Percentiles rank a stretch among this genome's conserved stretches.
phyloP scores from a whole-genome alignment of 768 basidiomycete genomes.

The Porphyrellus cyaneotinctus region DNA sequence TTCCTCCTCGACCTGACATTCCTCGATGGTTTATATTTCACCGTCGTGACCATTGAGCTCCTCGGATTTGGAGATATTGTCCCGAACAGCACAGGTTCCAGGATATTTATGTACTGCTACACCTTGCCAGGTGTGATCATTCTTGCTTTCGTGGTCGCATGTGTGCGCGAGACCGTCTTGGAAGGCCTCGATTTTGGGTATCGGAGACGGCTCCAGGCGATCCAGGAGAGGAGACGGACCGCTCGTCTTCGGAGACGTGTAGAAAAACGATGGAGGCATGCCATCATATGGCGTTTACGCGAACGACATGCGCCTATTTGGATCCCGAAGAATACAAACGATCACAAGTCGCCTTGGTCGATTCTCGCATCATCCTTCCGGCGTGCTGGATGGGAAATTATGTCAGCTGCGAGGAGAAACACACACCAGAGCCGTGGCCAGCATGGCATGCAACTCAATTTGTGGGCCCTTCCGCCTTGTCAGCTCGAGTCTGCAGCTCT shows the following conservation, averaged over 20 bases:
- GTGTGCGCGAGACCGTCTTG: conserved; percentile 65
- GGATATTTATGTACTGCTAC: conserved; percentile 59
- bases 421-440: conserved; percentile 19
- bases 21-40: conserved; percentile 75
- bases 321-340: conserved; percentile 38
- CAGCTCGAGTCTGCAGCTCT: conserved; percentile 61
- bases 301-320: conserved; percentile 48
- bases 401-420: neutral
- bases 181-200: conserved; percentile 70
- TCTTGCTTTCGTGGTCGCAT: conserved; percentile 58
- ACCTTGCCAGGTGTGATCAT: conserved; percentile 58
- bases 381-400: conserved; percentile 7
- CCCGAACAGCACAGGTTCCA: conserved; percentile 47
- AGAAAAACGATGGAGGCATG: conserved; percentile 52
- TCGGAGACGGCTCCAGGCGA: conserved; percentile 46
- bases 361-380: conserved; percentile 9
- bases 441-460: conserved; percentile 56
- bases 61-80: conserved; percentile 75
- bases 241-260: conserved; percentile 42
- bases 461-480: conserved; percentile 50
- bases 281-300: conserved; percentile 61
- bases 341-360: conserved; percentile 5
- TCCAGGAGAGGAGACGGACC: conserved; percentile 45
- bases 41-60: conserved; percentile 68
- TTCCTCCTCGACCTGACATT: conserved; percentile 52